A percentile compares a stretch with the other conserved stretches of the same genome.
These are phyloP conservation scores for Carex myosuroides DNA, from an alignment of 176 grass and related monocot genomes.

Conservation along the genomic window DNA sequence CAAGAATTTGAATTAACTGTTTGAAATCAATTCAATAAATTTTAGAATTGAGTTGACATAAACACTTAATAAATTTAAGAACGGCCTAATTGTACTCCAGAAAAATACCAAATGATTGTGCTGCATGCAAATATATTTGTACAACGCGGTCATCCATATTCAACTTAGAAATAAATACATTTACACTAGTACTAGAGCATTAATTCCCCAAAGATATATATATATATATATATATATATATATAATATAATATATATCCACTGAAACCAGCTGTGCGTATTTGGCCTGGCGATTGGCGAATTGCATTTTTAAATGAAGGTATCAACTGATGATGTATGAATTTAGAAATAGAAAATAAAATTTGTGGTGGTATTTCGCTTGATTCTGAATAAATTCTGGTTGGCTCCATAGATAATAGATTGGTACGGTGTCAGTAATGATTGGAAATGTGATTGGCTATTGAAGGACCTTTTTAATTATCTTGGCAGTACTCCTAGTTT, in stretches of 20 bases:
- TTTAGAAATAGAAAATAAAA: neutral
- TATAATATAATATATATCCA: neutral
- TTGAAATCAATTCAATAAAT: no score
- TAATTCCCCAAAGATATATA: neutral
- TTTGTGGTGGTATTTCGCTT: neutral
- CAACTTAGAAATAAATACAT: neutral
- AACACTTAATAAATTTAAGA: no score
- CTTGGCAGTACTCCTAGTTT: neutral
- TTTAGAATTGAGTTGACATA: no score
- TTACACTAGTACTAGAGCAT: neutral
- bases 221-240: neutral
- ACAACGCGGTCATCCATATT: neutral
- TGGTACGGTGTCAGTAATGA: neutral
- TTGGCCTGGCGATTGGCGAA: neutral
- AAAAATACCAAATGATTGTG: no score
- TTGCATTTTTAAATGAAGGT: neutral
- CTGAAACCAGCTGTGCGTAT: neutral
- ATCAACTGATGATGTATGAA: neutral
- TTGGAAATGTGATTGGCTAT: neutral
- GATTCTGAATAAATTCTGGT: neutral
- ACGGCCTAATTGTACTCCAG: no score
- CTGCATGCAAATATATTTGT: no score
- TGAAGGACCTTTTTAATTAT: neutral
- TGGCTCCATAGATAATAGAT: neutral
- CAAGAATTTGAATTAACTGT: no score